Conservation (phyloP, 2,329 filamentous ascomycete genomes). For the Fusarium sp. region DNA sequence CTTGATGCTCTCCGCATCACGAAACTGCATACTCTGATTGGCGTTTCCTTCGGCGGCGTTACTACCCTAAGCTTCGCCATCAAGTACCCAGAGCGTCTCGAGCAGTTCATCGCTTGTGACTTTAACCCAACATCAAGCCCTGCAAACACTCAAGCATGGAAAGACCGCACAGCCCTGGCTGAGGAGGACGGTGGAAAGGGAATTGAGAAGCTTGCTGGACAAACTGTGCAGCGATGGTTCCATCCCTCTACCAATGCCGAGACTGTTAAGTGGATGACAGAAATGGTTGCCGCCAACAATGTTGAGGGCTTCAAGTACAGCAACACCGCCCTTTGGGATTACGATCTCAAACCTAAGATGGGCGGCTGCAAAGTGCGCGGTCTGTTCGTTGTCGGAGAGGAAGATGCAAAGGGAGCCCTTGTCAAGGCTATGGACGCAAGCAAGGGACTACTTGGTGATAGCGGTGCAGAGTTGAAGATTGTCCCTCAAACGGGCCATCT, state of each 20-base stretch:
- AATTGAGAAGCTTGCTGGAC: conserved; percentile 74
- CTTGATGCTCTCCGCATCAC: conserved; percentile 78
- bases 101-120: conserved; percentile 78
- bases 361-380: conserved; percentile 68
- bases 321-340: conserved; percentile 78
- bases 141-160: conserved; percentile 84
- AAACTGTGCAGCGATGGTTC: conserved; percentile 85
- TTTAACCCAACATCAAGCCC: conserved; percentile 80
- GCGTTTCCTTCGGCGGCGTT: conserved; percentile 85
- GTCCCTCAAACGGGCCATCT: conserved; percentile 82
- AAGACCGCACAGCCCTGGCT: conserved; percentile 77
- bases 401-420: conserved; percentile 77
- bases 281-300: conserved; percentile 78
- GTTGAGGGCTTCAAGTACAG: conserved; percentile 76
- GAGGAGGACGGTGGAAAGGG: conserved; percentile 69
- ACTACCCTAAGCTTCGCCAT: conserved; percentile 81
- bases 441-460: conserved; percentile 67
- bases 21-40: conserved; percentile 75
- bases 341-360: conserved; percentile 73
- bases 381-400: conserved; percentile 78
- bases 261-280: conserved; percentile 68
- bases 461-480: conserved; percentile 70
- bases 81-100: conserved; percentile 70
- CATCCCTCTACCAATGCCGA: conserved; percentile 68
- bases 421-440: conserved; percentile 86